Conservation (phyloP, 805 yeast species). For the Lachancea sp. region DNA sequence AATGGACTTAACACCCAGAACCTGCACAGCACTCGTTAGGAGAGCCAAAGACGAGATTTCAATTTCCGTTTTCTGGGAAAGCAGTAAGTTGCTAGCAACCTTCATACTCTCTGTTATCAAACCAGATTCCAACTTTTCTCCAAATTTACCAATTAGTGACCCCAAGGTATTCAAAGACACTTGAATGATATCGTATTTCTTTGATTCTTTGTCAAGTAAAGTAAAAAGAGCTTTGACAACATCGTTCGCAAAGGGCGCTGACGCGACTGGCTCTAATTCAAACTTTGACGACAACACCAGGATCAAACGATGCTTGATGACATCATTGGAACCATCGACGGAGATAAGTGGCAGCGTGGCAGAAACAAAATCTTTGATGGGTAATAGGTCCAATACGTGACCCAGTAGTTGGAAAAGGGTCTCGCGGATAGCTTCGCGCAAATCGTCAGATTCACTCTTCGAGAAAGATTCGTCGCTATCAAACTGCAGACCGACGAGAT, state of each 20-base stretch:
- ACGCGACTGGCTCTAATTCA: constrained; percentile 55
- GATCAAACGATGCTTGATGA: constrained; percentile 56
- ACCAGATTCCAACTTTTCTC: constrained; percentile 41
- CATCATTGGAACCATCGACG: constrained; percentile 33
- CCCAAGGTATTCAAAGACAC: constrained; percentile 65
- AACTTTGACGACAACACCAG: constrained; percentile 61
- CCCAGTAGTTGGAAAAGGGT: constrained; percentile 45
- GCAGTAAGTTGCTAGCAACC: constrained; percentile 45
- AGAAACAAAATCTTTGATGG: constrained; percentile 63
- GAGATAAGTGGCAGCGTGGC: constrained; percentile 45
- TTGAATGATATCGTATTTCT: constrained; percentile 49
- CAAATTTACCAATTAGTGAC: constrained; percentile 56
- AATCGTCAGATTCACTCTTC: constrained; percentile 18
- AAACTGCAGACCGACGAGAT: constrained; percentile 6
- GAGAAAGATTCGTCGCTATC: constrained; percentile 16
- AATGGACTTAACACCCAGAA: constrained; percentile 79
- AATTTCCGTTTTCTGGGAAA: constrained; percentile 50
- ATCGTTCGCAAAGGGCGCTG: constrained; percentile 43
- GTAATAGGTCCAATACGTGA: constrained; percentile 61
- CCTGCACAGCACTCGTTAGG: constrained; percentile 60
- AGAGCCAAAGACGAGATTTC: constrained; percentile 68
- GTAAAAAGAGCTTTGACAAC: constrained; percentile 49
- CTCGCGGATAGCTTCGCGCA: constrained; percentile 31
- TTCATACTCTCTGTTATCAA: constrained; percentile 45
- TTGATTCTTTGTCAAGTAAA: constrained; percentile 21